A percentile compares a stretch with the other conserved stretches of the same genome.
phyloP scores from a whole-genome alignment of 306 rosid species.

The Fagus crenata region DNA sequence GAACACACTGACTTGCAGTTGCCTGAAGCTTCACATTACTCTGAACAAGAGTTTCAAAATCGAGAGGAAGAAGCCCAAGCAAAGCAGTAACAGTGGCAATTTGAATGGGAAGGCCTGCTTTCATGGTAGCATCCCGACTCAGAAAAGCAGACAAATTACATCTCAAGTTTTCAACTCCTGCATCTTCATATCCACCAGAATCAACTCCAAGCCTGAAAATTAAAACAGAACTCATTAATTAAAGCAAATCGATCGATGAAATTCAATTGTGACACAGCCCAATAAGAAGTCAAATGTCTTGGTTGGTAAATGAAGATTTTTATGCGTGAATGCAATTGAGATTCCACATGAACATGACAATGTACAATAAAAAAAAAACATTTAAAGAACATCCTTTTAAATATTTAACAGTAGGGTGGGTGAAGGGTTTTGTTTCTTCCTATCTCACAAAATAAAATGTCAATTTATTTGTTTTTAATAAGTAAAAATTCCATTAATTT shows the following conservation, averaged over 20 bases:
- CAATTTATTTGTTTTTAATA: background rate
- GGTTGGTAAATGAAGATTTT: background rate
- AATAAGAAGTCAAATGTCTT: background rate
- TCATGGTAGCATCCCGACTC: slow-evolving; percentile 28
- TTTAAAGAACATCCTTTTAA: background rate
- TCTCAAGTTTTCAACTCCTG: slow-evolving; percentile 58
- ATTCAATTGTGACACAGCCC: background rate
- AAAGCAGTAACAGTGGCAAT: slow-evolving; percentile 56
- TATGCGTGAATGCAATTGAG: background rate
- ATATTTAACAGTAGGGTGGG: background rate
- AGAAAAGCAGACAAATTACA: slow-evolving; percentile 47
- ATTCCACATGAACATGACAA: background rate
- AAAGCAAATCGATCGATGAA: slow-evolving; percentile 10
- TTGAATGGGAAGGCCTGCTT: slow-evolving; percentile 48
- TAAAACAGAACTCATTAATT: slow-evolving; percentile 9
- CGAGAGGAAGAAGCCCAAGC: slow-evolving; percentile 55
- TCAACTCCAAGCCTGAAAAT: slow-evolving; percentile 69
- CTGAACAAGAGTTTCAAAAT: slow-evolving; percentile 56
- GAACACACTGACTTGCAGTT: slow-evolving; percentile 32
- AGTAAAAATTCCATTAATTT: background rate
- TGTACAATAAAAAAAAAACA: background rate
- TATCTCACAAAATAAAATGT: background rate
- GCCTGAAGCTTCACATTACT: slow-evolving; percentile 27
- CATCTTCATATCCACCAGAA: slow-evolving; percentile 64
- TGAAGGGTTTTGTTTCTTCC: background rate